phyloP scores from a whole-genome alignment of 2,329 filamentous ascomycete genomes.

The Verticillium nubilum region DNA sequence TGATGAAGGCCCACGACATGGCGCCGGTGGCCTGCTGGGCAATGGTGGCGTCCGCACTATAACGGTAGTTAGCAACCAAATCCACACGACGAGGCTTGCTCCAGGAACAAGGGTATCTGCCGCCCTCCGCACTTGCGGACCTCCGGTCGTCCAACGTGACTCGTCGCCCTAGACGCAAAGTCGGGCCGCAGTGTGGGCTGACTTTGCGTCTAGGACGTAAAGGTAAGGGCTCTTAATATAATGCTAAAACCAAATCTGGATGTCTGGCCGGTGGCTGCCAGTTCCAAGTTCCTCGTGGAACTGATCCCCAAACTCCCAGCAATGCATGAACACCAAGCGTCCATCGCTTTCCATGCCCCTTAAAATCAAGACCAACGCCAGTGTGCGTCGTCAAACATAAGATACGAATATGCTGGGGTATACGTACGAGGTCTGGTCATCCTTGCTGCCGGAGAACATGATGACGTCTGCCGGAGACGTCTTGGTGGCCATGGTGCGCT shows the following conservation, averaged over 20 bases:
- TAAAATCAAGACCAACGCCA: background rate
- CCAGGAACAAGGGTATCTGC: background rate
- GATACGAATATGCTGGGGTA: background rate
- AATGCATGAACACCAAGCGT: background rate
- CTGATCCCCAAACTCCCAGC: background rate
- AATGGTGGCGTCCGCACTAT: slow-evolving; percentile 84
- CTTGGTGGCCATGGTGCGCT: slow-evolving; percentile 80
- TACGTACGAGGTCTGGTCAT: slow-evolving; percentile 76
- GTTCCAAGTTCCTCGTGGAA: background rate
- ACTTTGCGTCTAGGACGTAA: slow-evolving; percentile 35
- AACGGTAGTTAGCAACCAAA: background rate
- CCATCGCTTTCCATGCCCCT: background rate
- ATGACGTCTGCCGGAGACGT: slow-evolving; percentile 93
- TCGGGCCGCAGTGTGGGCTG: slow-evolving; percentile 24
- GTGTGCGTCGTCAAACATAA: background rate
- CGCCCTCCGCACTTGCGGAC: slow-evolving; percentile 4
- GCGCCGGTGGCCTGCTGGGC: slow-evolving; percentile 86
- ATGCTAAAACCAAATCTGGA: background rate
- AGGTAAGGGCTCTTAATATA: background rate
- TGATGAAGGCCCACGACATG: slow-evolving; percentile 98
- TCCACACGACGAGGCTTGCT: background rate
- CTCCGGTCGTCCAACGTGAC: slow-evolving; percentile 32
- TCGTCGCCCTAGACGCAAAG: slow-evolving; percentile 39
- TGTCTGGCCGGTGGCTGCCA: background rate
- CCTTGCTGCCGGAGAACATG: slow-evolving; percentile 97